Evolutionary conservation across 495 filamentous ascomycete genomes (phyloP), one percentile per base, ranked within the genome.

Genomic region (Penicillium coffeae): DNA sequence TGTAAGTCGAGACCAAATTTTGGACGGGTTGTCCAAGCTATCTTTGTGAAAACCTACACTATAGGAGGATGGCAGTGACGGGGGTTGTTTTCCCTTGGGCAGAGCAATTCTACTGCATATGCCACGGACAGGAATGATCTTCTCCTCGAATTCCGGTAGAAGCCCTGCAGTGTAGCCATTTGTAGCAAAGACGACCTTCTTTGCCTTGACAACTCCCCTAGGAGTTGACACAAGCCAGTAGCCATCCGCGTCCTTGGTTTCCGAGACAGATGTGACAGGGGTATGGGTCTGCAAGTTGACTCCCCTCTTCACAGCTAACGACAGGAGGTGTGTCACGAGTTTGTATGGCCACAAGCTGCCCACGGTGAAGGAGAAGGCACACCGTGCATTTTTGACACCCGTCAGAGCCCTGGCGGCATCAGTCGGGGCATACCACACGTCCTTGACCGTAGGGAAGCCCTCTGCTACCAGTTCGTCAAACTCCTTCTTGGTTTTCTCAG

Each of bases 321-420:
- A 21, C 9, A 39, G 21, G n/a, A 47, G 30, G 19, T 6, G 34
- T 13, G 36, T 38, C 21, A 47, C 22, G 8, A 47, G 22, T 16
- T 47, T 47, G 25, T 47, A 47, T 8, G 45, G 45, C 45, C 45
- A 47, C 14, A 47, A 22, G 6, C 35, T 38, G 9, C 16, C 35
- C 1, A 36, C 45, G 8, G 45, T 35, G 8, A 47, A 35, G 10
- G 21, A 19, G 5, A 39, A 5, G 3, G 35, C 34, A 9, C 35
- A 34, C 19, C 39, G 38, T 20, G 35, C 38, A n/a, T 39, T 33
- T 5, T 40, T 40, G 14, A 47, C 22, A 39, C 45, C 45, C 12
- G 45, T 46, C 1, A 46, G n/a, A n/a, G n/a, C n/a, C n/a, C n/a
- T n/a, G n/a, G n/a, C n/a, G n/a, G n/a, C n/a, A n/a, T n/a, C n/a